These are phyloP conservation scores for Phytophthora tubulina DNA, from an alignment of 352 stramenopile species.

Conservation along the genomic window DNA sequence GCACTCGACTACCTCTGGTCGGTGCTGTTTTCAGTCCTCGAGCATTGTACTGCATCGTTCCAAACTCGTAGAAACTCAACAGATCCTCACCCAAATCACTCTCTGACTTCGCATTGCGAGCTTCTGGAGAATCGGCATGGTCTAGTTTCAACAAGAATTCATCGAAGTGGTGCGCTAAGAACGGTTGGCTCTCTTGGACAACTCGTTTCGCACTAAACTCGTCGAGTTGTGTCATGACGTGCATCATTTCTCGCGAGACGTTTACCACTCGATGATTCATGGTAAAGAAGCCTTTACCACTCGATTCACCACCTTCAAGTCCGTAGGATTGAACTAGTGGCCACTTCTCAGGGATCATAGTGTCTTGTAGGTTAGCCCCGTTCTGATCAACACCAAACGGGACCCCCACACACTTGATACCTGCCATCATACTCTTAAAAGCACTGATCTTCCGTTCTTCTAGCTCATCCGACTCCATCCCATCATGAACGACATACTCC, in stretches of 20 bases:
- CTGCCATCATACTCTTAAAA: constrained; percentile 71
- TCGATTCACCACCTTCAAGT: constrained; percentile 48
- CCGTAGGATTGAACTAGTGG: constrained; percentile 79
- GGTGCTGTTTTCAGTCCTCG: constrained; percentile 42
- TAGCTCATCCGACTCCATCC: constrained; percentile 74
- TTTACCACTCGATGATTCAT: constrained; percentile 81
- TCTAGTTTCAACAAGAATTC: constrained; percentile 80
- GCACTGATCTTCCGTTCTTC: constrained; percentile 73
- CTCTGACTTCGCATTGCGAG: constrained; percentile 55
- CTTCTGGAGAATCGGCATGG: constrained; percentile 59
- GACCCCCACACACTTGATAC: constrained; percentile 59
- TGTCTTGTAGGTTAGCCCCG: constrained; percentile 51
- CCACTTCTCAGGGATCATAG: constrained; percentile 79
- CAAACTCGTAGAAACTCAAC: constrained; percentile 85
- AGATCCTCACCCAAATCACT: constrained; percentile 71
- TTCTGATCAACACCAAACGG: constrained; percentile 55
- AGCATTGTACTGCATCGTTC: constrained; percentile 69
- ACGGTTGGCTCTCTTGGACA: constrained; percentile 57
- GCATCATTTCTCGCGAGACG: constrained; percentile 47
- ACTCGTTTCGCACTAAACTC: constrained; percentile 64
- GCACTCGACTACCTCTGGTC: constrained; percentile 60
- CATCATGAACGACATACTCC: constrained; percentile 72
- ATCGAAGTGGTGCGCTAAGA: constrained; percentile 67
- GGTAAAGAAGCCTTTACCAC: constrained; percentile 73
- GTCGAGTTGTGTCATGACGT: constrained; percentile 60